Evolutionary conservation across 2,329 filamentous ascomycete genomes (phyloP), one percentile per base, ranked within the genome.

Genomic region (Xylaria hypoxylon): DNA sequence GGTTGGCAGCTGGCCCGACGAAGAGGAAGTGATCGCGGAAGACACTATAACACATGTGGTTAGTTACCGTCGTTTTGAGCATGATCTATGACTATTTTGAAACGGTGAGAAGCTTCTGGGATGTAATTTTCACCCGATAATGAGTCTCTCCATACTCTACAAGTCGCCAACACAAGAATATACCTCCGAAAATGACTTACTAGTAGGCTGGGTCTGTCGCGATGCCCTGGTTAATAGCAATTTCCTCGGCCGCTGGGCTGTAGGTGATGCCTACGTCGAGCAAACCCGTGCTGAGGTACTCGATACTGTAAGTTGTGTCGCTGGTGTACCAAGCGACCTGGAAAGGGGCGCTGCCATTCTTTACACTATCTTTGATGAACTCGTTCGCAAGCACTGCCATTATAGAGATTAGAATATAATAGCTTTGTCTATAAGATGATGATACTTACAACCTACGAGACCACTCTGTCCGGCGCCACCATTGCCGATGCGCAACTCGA

Each of bases 21-120:
- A 56, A 56, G 40, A 56, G 44, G 59, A 62, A 62, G 44, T 62
- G 59, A 24, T 56, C 59, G 5, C 59, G 50, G 40, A 62, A 62
- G n/a, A n/a, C 51, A 19, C 44, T 47, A 47, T 24, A 47, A 15
- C 11, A 38, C 11, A 2, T 38, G 1, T 15, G 15, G 35, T 38
- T 38, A 38, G 13, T 38, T 38, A 38, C 5, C 35, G 10, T 11
- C 11, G 10, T 38, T 38, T 47, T 47, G n/a, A 22, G 42, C 15
- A 17, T 22, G 17, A 19, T 19, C 42, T 47, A 2, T 47, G 44
- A 24, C 8, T 47, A 19, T 4, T 2, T 47, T 47, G 19, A 13
- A 11, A 24, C 6, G n/a, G 44, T 3, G 44, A 47, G 7, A 22
- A 47, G 10, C 19, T 2, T 13, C 11, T 38, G 13, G 35, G 35